phyloP scores from a whole-genome alignment of 2,329 filamentous ascomycete species.

The Monilinia vaccinii-corymbosi region DNA sequence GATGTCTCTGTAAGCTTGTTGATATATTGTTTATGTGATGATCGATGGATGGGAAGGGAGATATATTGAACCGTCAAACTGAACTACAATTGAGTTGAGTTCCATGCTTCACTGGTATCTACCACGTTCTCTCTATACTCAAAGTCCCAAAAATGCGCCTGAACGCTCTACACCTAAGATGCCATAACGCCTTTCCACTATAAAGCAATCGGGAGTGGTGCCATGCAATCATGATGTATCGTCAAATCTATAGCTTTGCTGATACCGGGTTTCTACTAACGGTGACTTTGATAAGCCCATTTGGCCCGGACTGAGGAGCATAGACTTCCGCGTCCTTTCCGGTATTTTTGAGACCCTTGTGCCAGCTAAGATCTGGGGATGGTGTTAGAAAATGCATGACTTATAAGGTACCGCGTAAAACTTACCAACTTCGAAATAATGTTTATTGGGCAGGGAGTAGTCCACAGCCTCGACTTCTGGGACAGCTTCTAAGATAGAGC shows the following conservation, averaged over 20 bases:
- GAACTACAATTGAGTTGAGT: constrained; percentile 1
- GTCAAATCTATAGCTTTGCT: constrained; percentile 22
- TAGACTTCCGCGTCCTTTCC: constrained; percentile 94
- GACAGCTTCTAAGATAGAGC: constrained; percentile 69
- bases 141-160: neutral
- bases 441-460: constrained; percentile 92
- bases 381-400: constrained; percentile 1
- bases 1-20: neutral
- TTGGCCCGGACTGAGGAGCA: constrained; percentile 84
- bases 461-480: constrained; percentile 64
- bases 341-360: constrained; percentile 90
- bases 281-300: constrained; percentile 91
- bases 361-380: constrained; percentile 77
- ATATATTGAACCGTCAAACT: constrained; percentile 14
- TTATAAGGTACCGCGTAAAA: constrained; percentile 14
- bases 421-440: constrained; percentile 93
- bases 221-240: neutral
- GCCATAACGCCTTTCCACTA: constrained; percentile 2
- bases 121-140: neutral
- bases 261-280: constrained; percentile 47
- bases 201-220: neutral
- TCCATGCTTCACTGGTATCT: constrained; percentile 3
- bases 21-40: neutral
- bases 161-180: neutral
- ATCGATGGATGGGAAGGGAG: too few species aligned